Percentiles rank a stretch among this genome's conserved stretches.
Conservation (phyloP, 2,329 filamentous ascomycete genomes). For the Zalaria obscura region DNA sequence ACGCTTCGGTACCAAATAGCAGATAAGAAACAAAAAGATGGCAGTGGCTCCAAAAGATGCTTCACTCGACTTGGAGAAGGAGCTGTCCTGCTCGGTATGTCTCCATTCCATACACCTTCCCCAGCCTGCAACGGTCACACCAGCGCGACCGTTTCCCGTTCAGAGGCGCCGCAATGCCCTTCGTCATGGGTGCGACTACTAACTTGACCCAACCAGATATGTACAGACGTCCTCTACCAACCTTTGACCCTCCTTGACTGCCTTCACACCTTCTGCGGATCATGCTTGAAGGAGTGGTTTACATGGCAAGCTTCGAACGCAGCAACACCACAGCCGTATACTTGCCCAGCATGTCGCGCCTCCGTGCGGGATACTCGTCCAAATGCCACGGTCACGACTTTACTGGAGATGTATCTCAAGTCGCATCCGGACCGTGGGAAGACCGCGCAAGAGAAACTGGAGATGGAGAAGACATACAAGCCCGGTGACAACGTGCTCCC, state of each 20-base stretch:
- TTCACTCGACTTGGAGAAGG: slow-evolving; percentile 66
- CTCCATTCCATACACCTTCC: neutral
- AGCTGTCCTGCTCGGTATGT: slow-evolving; percentile 88
- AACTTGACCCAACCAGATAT: slow-evolving; percentile 50
- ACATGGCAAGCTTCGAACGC: slow-evolving; percentile 55
- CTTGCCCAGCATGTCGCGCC: slow-evolving; percentile 86
- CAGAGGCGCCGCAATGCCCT: too few species aligned
- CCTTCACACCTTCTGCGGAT: slow-evolving; percentile 70
- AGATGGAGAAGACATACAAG: slow-evolving; percentile 62
- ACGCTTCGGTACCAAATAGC: too few species aligned
- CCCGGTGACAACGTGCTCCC: slow-evolving; percentile 72
- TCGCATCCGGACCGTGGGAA: slow-evolving; percentile 66
- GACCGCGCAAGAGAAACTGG: slow-evolving; percentile 60
- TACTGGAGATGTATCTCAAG: slow-evolving; percentile 76
- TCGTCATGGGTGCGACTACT: neutral
- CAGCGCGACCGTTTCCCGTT: neutral
- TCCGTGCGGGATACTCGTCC: slow-evolving; percentile 73
- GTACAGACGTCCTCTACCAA: slow-evolving; percentile 54
- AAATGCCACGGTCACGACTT: slow-evolving; percentile 78
- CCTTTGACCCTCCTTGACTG: slow-evolving; percentile 25
- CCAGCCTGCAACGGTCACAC: neutral
- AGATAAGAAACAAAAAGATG: too few species aligned
- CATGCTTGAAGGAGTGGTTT: slow-evolving; percentile 95
- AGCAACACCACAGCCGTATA: slow-evolving; percentile 49
- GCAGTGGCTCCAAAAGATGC: slow-evolving; percentile 12